These are phyloP conservation scores for Ilyonectria robusta DNA, from an alignment of 2,329 filamentous ascomycete genomes.

Conservation along the genomic window DNA sequence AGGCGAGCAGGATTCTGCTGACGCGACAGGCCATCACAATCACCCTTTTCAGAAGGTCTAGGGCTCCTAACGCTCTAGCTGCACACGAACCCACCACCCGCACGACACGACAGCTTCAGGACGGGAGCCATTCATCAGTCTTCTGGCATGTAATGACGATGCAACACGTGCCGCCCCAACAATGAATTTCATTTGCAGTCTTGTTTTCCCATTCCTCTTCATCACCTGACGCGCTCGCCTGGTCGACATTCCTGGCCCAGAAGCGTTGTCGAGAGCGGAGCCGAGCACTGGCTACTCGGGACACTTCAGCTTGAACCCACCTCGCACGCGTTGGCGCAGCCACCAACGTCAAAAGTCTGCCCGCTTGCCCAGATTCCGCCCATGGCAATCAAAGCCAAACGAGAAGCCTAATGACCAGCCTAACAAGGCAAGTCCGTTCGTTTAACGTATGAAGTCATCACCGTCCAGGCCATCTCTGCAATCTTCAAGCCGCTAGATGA, in stretches of 20 bases:
- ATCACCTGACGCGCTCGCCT: background rate
- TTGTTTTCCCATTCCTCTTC: background rate
- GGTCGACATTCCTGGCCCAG: background rate
- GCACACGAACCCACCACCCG: background rate
- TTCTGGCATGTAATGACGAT: background rate
- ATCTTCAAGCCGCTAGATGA: background rate
- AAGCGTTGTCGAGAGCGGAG: slow-evolving; percentile 4
- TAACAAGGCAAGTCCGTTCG: background rate
- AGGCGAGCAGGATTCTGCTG: background rate
- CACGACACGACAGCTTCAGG: background rate
- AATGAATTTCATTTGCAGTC: background rate
- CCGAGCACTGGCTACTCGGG: background rate
- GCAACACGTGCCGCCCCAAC: background rate
- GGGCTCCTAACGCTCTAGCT: too few species aligned
- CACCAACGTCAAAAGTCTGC: slow-evolving; percentile 7
- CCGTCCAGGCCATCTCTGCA: background rate
- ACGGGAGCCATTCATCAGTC: background rate
- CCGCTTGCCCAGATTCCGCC: slow-evolving; percentile 2
- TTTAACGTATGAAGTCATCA: background rate
- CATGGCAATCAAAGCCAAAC: slow-evolving; percentile 8
- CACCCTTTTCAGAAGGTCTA: background rate
- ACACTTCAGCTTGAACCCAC: slow-evolving; percentile 12
- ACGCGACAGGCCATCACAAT: background rate
- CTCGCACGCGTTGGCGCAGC: slow-evolving; percentile 13
- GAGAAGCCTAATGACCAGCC: background rate